Percentiles rank a stretch among this genome's conserved stretches.
phyloP scores from a whole-genome alignment of 2,329 filamentous ascomycete species.

The Stachybotrys elegans region DNA sequence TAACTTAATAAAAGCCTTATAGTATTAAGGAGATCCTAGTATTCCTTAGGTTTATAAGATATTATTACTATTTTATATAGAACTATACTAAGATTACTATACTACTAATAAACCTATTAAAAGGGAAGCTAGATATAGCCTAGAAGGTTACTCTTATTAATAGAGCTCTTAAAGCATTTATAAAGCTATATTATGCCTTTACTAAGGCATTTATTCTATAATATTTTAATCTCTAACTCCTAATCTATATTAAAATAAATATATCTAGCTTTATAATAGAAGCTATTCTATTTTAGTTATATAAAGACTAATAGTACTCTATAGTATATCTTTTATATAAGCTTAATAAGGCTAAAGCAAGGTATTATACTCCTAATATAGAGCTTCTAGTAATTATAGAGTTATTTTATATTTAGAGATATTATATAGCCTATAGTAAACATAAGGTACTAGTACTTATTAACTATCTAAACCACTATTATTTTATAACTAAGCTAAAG shows the following conservation, averaged over 20 bases:
- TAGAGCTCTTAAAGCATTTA: background rate
- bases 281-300: background rate
- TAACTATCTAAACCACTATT: background rate
- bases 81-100: background rate
- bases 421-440: background rate
- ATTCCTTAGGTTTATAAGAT: background rate
- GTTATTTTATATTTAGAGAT: background rate
- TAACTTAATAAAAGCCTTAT: background rate
- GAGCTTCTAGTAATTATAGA: background rate
- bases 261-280: background rate
- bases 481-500: background rate
- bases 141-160: background rate
- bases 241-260: background rate
- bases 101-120: background rate
- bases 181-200: background rate
- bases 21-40: background rate
- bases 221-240: background rate
- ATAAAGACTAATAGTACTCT: background rate
- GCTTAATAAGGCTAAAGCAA: background rate
- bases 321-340: background rate
- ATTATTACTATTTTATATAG: background rate
- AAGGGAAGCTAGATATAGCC: background rate
- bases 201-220: background rate
- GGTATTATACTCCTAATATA: background rate
- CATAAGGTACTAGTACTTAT: background rate